Evolutionary conservation across 2,329 filamentous ascomycete species (phyloP).

Genomic region (Monilinia polystroma): DNA sequence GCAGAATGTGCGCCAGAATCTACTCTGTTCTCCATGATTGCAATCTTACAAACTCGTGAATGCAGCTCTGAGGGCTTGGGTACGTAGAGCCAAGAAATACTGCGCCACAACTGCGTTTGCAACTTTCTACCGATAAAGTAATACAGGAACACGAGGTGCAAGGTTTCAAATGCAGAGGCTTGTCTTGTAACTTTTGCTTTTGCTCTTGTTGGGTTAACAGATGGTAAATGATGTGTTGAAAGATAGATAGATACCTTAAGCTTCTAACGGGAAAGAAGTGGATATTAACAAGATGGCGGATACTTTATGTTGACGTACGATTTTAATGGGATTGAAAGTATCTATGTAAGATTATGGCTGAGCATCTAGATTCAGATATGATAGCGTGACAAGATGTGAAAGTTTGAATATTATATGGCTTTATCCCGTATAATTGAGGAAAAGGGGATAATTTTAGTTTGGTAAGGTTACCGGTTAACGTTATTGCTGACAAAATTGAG

Average conservation of each 20-base stretch:
- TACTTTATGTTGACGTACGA: slow-evolving; percentile 10
- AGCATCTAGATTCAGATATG: neutral
- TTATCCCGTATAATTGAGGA: neutral
- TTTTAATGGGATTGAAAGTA: neutral
- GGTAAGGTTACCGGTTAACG: no score
- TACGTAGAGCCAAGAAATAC: slow-evolving; percentile 14
- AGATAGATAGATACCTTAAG: neutral
- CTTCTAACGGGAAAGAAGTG: neutral
- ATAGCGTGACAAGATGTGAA: neutral
- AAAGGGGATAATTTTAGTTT: neutral
- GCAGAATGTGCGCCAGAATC: neutral
- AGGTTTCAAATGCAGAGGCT: neutral
- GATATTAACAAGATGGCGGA: neutral
- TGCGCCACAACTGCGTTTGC: slow-evolving; percentile 9
- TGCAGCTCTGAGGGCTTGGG: neutral
- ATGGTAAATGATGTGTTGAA: neutral
- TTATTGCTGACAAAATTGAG: slow-evolving; percentile 1
- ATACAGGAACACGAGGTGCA: neutral
- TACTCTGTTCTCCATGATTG: slow-evolving; percentile 6
- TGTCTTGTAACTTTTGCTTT: neutral
- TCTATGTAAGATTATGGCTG: neutral
- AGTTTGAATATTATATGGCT: neutral
- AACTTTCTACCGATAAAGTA: neutral
- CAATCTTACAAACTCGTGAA: neutral
- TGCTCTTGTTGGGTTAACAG: neutral